Evolutionary conservation across 768 basidiomycete species (phyloP), one percentile per base, ranked within the genome.

Genomic region (Podaxis mareebaensis): DNA sequence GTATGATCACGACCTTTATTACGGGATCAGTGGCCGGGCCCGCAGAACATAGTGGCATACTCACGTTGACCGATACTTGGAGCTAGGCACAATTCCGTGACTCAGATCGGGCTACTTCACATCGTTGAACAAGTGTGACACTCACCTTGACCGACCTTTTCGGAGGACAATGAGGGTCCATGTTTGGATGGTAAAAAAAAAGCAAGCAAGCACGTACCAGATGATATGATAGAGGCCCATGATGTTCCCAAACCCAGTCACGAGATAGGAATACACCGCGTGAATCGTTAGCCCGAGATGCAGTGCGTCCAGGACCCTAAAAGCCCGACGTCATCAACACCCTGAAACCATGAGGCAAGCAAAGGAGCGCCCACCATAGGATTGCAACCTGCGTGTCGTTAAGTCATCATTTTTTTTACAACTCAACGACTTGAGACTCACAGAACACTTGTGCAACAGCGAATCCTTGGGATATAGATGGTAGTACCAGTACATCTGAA

Each of bases 21-120:
- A 61, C 53, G 26, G 36, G 48, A 36, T 58, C 28, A 55, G 53
- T 28, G 28, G 59, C 20, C 5, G 36, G 26, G 24, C 33, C 28
- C 11, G 8, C 36, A 15, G n/a, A 51, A 39, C 26, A 8, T 46
- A 57, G 28, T 26, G 10, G 26, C 17, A 33, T 60, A 68, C 76
- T 67, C 65, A 81, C 80, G 59, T 81, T 81, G 30, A 82, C 69
- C n/a, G 73, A 64, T 2, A 77, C 74, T 71, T 78, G 79, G 36
- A 80, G 71, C 81, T 83, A 63, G 40, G 20, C 5, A 60, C 20
- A 49, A 48, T 15, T 57, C n/a, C 17, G 39, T 39, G 51, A 57
- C 2, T 55, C 36, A 42, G 49, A 52, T 28, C 17, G 24, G 38
- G 3, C 28, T 39, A 11, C 20, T 24, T 20, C 4, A 24, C n/a